Percentiles rank a stretch among this genome's conserved stretches.
phyloP scores from a whole-genome alignment of 1,284 basidiomycete species.

The Chiua sp. region DNA sequence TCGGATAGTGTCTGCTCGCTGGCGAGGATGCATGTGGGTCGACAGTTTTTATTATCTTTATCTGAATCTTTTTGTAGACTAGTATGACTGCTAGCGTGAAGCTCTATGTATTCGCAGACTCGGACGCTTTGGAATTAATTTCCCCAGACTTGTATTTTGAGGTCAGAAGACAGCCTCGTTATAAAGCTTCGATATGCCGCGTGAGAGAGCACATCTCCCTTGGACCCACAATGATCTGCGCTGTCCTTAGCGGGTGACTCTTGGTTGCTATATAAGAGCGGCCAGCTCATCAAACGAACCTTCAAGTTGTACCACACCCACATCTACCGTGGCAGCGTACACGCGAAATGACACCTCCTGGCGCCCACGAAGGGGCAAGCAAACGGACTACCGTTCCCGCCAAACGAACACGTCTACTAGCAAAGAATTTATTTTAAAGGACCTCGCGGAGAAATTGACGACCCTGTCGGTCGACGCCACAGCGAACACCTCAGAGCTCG shows the following conservation, averaged over 20 bases:
- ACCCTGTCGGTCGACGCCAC: slow-evolving; percentile 20
- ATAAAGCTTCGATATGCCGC: too few species aligned
- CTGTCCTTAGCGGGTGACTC: not conserved
- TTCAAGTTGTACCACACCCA: not conserved
- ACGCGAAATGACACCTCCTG: slow-evolving; percentile 5
- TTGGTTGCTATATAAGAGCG: slow-evolving; percentile 2
- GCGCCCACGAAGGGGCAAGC: slow-evolving; percentile 22
- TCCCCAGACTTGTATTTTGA: too few species aligned
- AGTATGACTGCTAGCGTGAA: not conserved
- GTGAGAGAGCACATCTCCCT: not conserved
- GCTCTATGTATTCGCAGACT: too few species aligned
- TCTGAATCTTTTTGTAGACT: slow-evolving; percentile 28
- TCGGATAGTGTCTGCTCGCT: slow-evolving; percentile 19
- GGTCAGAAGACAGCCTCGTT: too few species aligned
- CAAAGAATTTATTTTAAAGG: slow-evolving; percentile 27
- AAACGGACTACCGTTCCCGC: not conserved
- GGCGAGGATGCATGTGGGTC: slow-evolving; percentile 21
- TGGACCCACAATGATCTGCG: not conserved
- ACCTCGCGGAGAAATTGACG: slow-evolving; percentile 25
- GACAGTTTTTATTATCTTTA: slow-evolving; percentile 25
- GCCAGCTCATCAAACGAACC: not conserved
- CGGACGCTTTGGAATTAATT: not conserved
- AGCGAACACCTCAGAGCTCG: slow-evolving; percentile 18
- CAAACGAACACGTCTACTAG: not conserved
- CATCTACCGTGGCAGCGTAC: slow-evolving; percentile 29